Evolutionary conservation across 495 filamentous ascomycete genomes (phyloP), one percentile per base, ranked within the genome.

Genomic region (Penicillium verhagenii): DNA sequence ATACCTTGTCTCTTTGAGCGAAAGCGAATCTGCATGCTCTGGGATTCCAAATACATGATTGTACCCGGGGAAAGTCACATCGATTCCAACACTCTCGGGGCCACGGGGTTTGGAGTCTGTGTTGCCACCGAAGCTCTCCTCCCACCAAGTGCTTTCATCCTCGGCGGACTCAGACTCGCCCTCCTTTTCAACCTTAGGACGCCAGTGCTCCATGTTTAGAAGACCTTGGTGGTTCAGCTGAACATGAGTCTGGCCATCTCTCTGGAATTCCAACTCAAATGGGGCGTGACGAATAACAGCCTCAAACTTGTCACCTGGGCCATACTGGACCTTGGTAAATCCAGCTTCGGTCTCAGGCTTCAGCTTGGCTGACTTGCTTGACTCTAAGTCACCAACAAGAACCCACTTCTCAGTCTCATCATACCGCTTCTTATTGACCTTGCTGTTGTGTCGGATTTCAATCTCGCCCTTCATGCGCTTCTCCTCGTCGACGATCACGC

Each of bases 131-230:
- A 98, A 97, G 40, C 81, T 80, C 72, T 98, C 94, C 16, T 98
- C 94, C 95, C 94, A 98, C 89, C 92, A 96, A 5, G 90, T 96
- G 65, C 86, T 86, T 65, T 97, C 87, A 50, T 96, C 89, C 53
- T 77, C 73, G 25, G 74, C 72, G 6, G 73, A 60, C 19, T 70
- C 72, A 54, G 80, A 79, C 45, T 70, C 29, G 6, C 45, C 76
- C 10, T 78, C 72, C 63, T 82, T 79, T 47, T 96, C 93, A 6
- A 89, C 74, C 80, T 96, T 97, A 6, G 87, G 81, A 54, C 94
- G 81, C 94, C 94, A 98, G 67, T 97, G 95, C 68, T 98, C 94
- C 63, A 97, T 67, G 59, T 96, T 97, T 71, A 97, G 63, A 53
- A 94, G 70, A 6, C 92, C 93, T 13, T 87, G 83, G 56, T 92